Evolutionary conservation across 257 asterid species (phyloP), one percentile per base, ranked within the genome.

Genomic region (Petunia axillaris): DNA sequence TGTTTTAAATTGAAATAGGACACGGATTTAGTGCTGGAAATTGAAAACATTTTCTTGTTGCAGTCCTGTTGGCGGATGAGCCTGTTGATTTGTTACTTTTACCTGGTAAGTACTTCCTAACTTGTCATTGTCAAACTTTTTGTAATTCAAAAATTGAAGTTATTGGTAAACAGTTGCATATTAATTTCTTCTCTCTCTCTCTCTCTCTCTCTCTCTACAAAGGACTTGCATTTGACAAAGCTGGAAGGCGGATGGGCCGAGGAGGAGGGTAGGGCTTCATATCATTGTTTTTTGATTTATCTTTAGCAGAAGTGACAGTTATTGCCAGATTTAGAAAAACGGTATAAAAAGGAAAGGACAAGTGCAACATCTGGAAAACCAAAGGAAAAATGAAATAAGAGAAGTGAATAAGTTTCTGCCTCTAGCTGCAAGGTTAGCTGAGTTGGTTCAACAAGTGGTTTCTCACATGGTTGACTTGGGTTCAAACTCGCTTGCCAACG

Each of bases 201-300:
- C 6, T 64, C 1, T 76, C 35, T 75, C 58, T 35, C 44, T 67
- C 48, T 37, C 40, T 43, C 36, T 0, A 44, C 53, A 58, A 84
- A 95, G 98, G 98, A 81, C 97, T 95, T 68, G 99, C 96, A 82
- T 93, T 95, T 77, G 99, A 95, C 83, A 92, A 87, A 89, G 80
- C 90, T 70, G 98, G 99, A 71, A 86, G 97, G 86, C 98, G 98
- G 38, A 78, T 95, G 83, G 97, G 99, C 80, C 97, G 97, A 74
- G 98, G 99, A 77, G 99, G 99, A 84, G 99, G 98, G 99, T 95
- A 90, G 38, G 43, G 94, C 81, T 41, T 16, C 70, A 15, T 6
- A 59, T 59, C 10, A 5, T 59, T 59, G 3, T 15, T 10, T 2
- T 25, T 59, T 16, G 6, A 59, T 4, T 16, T 59, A 59, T 59